Percentiles rank a stretch among this genome's conserved stretches.
phyloP scores from a whole-genome alignment of 768 basidiomycete species.

The Suillus sp. region DNA sequence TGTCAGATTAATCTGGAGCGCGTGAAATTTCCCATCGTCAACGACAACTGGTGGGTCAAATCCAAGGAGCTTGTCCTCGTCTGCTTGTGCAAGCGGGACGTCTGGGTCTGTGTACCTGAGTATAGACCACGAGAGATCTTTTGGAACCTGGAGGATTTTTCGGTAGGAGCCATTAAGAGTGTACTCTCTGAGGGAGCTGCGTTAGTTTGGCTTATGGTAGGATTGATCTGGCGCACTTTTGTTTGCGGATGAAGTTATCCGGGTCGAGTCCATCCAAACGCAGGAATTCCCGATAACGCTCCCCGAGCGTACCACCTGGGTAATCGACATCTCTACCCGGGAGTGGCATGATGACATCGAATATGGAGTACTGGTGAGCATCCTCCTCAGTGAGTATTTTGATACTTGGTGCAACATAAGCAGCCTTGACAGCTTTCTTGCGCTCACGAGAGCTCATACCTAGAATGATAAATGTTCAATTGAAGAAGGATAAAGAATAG shows the following conservation, averaged over 20 bases:
- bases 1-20: conserved; percentile 82
- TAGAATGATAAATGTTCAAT: conserved; percentile 22
- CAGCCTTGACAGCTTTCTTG: conserved; percentile 27
- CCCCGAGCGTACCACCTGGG: conserved; percentile 85
- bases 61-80: conserved; percentile 89
- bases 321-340: conserved; percentile 94
- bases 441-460: conserved; percentile 19
- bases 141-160: conserved; percentile 84
- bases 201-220: conserved; percentile 14
- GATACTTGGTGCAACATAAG: conserved; percentile 57
- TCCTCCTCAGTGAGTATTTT: conserved; percentile 80
- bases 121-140: conserved; percentile 77
- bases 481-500: conserved; percentile 3
- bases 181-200: conserved; percentile 66
- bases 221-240: conserved; percentile 59
- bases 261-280: conserved; percentile 87
- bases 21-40: conserved; percentile 81
- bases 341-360: conserved; percentile 96
- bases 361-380: conserved; percentile 79
- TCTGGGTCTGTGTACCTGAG: conserved; percentile 93
- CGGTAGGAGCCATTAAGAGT: conserved; percentile 92
- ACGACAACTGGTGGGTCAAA: conserved; percentile 69
- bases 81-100: conserved; percentile 87
- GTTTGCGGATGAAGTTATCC: conserved; percentile 85
- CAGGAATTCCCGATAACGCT: conserved; percentile 82